phyloP scores from a whole-genome alignment of 192 early-diverging fungal genomes.

The Coemansia sp. region DNA sequence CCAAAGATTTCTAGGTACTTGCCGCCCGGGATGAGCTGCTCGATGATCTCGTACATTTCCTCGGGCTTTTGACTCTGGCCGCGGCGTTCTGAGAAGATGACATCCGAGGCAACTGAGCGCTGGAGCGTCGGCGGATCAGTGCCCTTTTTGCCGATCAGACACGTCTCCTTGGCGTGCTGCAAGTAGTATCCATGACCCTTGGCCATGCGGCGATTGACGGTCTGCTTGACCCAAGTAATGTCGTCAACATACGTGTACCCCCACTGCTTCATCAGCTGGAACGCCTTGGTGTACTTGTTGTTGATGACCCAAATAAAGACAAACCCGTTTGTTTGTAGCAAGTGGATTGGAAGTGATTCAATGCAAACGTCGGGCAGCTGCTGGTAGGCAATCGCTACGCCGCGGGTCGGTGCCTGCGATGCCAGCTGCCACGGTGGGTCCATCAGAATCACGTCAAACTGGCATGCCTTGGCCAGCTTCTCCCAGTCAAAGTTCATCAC shows the following conservation, averaged over 20 bases:
- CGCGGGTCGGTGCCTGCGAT: slow-evolving; percentile 87
- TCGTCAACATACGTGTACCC: slow-evolving; percentile 94
- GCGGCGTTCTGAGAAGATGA: slow-evolving; percentile 89
- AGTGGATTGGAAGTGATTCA: slow-evolving; percentile 82
- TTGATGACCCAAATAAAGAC: slow-evolving; percentile 99
- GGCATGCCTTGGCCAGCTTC: slow-evolving; percentile 73
- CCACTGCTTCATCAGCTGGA: slow-evolving; percentile 94
- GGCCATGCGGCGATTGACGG: slow-evolving; percentile 93
- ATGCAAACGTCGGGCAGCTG: slow-evolving; percentile 94
- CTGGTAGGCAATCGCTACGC: slow-evolving; percentile 91
- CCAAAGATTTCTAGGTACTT: slow-evolving; percentile 95
- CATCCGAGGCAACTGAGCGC: slow-evolving; percentile 78
- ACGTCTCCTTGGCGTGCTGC: slow-evolving; percentile 97
- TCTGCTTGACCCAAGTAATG: slow-evolving; percentile 97
- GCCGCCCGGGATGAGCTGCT: slow-evolving; percentile 88
- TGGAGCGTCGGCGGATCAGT: slow-evolving; percentile 69
- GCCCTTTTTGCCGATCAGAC: slow-evolving; percentile 90
- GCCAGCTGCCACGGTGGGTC: slow-evolving; percentile 98
- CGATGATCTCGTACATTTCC: slow-evolving; percentile 93
- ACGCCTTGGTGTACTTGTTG: slow-evolving; percentile 94
- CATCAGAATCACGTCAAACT: slow-evolving; percentile 92
- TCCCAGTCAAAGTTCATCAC: slow-evolving; percentile 95
- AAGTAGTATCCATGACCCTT: slow-evolving; percentile 97
- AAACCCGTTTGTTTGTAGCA: slow-evolving; percentile 85
- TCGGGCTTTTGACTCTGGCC: slow-evolving; percentile 97